phyloP scores from a whole-genome alignment of 1,139 yeast genomes.

The Taphrina sp. region DNA sequence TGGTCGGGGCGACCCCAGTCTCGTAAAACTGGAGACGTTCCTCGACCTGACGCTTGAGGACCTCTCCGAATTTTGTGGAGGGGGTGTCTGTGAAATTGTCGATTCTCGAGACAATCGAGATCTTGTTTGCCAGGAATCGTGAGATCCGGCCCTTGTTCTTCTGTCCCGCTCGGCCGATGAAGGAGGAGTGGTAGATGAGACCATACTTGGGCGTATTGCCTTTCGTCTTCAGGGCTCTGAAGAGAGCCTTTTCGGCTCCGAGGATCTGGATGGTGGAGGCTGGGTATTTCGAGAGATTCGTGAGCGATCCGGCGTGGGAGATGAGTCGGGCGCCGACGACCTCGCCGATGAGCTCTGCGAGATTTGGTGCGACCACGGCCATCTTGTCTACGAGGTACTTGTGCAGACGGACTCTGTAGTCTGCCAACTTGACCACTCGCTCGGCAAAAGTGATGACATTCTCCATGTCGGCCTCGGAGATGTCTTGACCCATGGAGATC shows the following conservation, averaged over 20 bases:
- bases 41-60: constrained; percentile 93
- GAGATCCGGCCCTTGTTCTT: constrained; percentile 99
- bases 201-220: constrained; percentile 99
- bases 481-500: constrained; percentile 98
- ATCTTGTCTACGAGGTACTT: constrained; percentile 87
- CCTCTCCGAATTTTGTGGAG: constrained; percentile 76
- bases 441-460: constrained; percentile 88
- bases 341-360: constrained; percentile 94
- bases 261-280: constrained; percentile 98
- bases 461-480: constrained; percentile 79
- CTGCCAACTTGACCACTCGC: constrained; percentile 90
- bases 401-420: constrained; percentile 89
- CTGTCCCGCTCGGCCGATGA: constrained; percentile 96
- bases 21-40: constrained; percentile 95
- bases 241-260: constrained; percentile 99
- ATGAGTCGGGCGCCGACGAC: constrained; percentile 97
- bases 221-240: constrained; percentile 97
- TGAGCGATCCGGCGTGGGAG: constrained; percentile 94
- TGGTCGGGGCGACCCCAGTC: constrained; percentile 94
- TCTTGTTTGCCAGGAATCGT: constrained; percentile 96
- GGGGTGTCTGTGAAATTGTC: constrained; percentile 71
- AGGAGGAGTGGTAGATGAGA: constrained; percentile 91
- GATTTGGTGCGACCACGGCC: constrained; percentile 98
- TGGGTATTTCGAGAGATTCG: constrained; percentile 94
- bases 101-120: constrained; percentile 97